Conservation (phyloP, 2,329 filamentous ascomycete species). For the Chaetomiaceae sp. region DNA sequence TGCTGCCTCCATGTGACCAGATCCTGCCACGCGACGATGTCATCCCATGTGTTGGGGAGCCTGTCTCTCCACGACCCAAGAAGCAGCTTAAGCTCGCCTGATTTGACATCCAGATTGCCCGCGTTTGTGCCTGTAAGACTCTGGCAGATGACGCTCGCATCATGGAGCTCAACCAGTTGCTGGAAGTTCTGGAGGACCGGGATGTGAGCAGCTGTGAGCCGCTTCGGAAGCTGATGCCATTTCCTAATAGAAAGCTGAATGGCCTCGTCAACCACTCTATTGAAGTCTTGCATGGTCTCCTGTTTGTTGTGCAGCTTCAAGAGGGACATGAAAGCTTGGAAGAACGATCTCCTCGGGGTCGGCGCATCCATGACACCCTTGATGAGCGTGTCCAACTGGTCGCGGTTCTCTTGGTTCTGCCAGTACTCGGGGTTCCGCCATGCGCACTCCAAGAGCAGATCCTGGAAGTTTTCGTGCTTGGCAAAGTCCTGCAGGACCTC, state of each 20-base stretch:
- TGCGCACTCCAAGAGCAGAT: slow-evolving; percentile 87
- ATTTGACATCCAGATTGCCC: slow-evolving; percentile 85
- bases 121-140: slow-evolving; percentile 82
- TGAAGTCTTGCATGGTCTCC: slow-evolving; percentile 76
- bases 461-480: slow-evolving; percentile 98
- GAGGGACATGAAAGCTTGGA: slow-evolving; percentile 96
- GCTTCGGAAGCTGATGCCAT: slow-evolving; percentile 95
- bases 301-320: slow-evolving; percentile 90
- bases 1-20: slow-evolving; percentile 99
- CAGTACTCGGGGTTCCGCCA: slow-evolving; percentile 97
- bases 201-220: slow-evolving; percentile 91
- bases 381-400: slow-evolving; percentile 86
- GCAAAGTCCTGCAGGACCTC: slow-evolving; percentile 96
- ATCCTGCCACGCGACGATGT: slow-evolving; percentile 99
- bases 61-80: slow-evolving; percentile 94
- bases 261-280: slow-evolving; percentile 87
- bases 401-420: slow-evolving; percentile 78
- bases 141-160: slow-evolving; percentile 92
- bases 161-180: slow-evolving; percentile 92
- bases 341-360: slow-evolving; percentile 89
- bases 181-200: slow-evolving; percentile 97
- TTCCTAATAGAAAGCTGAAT: slow-evolving; percentile 96
- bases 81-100: slow-evolving; percentile 88
- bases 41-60: slow-evolving; percentile 96
- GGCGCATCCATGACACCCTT: slow-evolving; percentile 97